Base-by-base conservation (phyloP, 2,329 filamentous ascomycete genomes). In the Graphilbum sp. region DNA sequence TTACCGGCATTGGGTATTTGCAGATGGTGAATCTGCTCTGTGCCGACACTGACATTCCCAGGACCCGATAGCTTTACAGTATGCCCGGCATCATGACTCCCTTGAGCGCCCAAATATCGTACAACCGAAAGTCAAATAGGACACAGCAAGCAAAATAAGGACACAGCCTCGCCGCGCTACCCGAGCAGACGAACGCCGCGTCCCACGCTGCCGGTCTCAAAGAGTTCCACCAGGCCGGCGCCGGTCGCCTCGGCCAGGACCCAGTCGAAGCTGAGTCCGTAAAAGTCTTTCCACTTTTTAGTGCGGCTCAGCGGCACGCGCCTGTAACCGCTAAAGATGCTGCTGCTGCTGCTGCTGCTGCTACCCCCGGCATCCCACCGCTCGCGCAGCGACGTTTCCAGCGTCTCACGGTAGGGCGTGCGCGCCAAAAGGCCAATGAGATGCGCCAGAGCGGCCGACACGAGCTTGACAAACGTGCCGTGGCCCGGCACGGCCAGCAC, bases 151-250 rank as follows among this genome's bases (percentile, higher is more conserved):
- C n/a, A n/a, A 13, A 29, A 9, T 10, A 12, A 13, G 13, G 11
- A 12, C 7, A 29, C 6, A 29, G 13, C 11, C 27, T n/a, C 4
- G 4, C 7, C 5, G 10, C 11, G 5, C 27, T 20, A 42, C 30
- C 35, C 20, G 20, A 57, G 35, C 46, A 57, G 36, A 46, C 73
- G 63, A 41, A 83, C 67, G 11, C 72, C 80, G 42, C 69, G 63
- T 2, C 80, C 80, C n/a, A 85, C 77, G 48, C 72, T 79, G 13
- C 75, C 66, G 12, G 80, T 86, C 50, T 83, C 72, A 53, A 87
- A 87, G 13, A 82, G 58, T 55, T 87, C 80, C 4, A 85, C 67
- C 15, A 78, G 50, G 2, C 81, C 81, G 21, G 74, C 63, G 0
- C 79, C 81, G 19, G 82, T 63, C 32, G 77, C 79, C 53, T 85